Evolutionary conservation across 192 early-diverging fungal species (phyloP), one percentile per base, ranked within the genome.

Genomic region (Diversispora eburnea): DNA sequence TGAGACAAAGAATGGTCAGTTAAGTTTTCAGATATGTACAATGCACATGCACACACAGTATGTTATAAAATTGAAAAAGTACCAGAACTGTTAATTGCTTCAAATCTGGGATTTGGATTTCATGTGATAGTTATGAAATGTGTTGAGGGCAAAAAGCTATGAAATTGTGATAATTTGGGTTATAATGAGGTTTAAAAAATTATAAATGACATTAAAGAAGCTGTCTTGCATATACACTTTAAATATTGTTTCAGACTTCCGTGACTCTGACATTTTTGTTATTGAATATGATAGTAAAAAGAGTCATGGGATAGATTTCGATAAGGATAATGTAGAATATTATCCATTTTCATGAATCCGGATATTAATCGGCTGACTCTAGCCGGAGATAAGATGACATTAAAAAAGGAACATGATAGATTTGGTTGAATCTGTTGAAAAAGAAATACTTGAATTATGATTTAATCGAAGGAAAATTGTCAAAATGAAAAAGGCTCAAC

Each of bases 91-190:
- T 19, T 25, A 17, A 8, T 33, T 10, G 33, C 7, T 25, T 22
- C n/a, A 59, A 33, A 59, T 22, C 8, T 1, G 3, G 8, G 8
- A 15, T 8, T 8, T n/a, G 58, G 58, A 59, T 59, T n/a, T n/a
- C n/a, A 59, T 43, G 46, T 66, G 63, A 66, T 66, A 66, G n/a
- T 66, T 48, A 66, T 66, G 45, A 3, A 46, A 66, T 66, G 17
- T 46, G 63, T 66, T 66, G 45, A 66, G 0, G 63, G 63, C 3
- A 13, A 66, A 5, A 66, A 5, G 46, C 43, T 66, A 48, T 47
- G 20, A 46, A 20, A 66, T 66, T 48, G 45, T 46, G 12, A 8
- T 48, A 6, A 66, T 19, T 48, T 45, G 42, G 41, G 13, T 17
- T 4, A 3, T 3, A 20, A 10, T 48, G 63, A 66, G 17, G 42